These are phyloP conservation scores for Fusarium lyarnte DNA, from an alignment of 2,329 filamentous ascomycete genomes.

Conservation along the genomic window DNA sequence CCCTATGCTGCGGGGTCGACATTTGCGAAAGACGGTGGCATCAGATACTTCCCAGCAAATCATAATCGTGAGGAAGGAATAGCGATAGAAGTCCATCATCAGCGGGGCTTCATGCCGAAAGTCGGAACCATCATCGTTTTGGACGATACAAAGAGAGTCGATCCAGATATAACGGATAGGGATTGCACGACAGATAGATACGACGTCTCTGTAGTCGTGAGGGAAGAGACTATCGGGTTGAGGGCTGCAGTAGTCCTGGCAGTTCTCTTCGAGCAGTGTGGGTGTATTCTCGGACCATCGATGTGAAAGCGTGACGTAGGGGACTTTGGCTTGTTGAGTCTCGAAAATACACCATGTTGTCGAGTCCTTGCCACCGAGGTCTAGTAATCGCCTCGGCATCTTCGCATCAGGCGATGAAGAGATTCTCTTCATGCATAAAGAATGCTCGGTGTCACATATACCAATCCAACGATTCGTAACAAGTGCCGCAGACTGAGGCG, in stretches of 20 bases:
- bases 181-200: not conserved
- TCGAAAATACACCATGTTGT: not conserved
- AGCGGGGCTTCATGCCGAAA: not conserved
- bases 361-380: not conserved
- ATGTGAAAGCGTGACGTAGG: not conserved
- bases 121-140: not conserved
- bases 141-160: not conserved
- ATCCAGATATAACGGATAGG: not conserved
- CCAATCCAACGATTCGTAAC: no score
- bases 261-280: fast-evolving
- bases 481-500: no score
- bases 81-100: not conserved
- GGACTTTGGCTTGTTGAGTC: fast-evolving
- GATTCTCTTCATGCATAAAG: no score
- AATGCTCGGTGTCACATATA: no score
- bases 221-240: not conserved
- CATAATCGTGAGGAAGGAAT: not conserved
- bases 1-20: not conserved
- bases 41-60: not conserved
- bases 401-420: not conserved
- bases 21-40: not conserved
- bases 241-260: fast-evolving
- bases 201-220: not conserved
- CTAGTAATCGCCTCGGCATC: not conserved
- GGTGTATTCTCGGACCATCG: not conserved